Conservation (phyloP, 371 early-diverging fungal species). For the Syncephalastrum sp. region DNA sequence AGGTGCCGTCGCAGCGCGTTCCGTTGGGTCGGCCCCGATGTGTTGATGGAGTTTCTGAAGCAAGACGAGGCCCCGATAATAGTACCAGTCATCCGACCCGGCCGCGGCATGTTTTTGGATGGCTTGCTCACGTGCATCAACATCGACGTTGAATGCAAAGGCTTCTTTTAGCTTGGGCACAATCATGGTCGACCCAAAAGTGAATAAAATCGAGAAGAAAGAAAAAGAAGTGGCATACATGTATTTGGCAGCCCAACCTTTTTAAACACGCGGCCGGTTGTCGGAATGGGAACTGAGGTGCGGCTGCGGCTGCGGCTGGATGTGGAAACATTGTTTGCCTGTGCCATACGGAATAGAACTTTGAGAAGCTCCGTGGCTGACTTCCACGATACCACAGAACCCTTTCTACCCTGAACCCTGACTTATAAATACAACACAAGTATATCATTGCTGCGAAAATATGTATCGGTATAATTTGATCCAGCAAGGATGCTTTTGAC, state of each 20-base stretch:
- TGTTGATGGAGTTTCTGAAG: constrained; percentile 28
- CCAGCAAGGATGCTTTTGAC: too few relatives aligned
- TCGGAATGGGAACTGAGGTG: not conserved
- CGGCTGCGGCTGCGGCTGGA: not conserved
- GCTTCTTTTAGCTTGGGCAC: constrained; percentile 17
- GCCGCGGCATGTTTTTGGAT: constrained; percentile 16
- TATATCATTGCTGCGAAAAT: too few relatives aligned
- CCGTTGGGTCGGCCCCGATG: constrained; percentile 12
- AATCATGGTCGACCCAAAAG: constrained; percentile 4
- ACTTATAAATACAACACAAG: too few relatives aligned
- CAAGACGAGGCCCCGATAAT: constrained; percentile 36
- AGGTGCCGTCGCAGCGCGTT: constrained; percentile 19
- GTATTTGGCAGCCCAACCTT: not conserved
- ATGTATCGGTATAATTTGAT: too few relatives aligned
- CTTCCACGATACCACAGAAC: too few relatives aligned
- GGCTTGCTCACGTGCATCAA: constrained; percentile 13
- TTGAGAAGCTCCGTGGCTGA: too few relatives aligned
- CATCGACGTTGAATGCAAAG: constrained; percentile 18
- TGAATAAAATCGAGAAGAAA: constrained; percentile 4
- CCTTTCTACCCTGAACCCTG: too few relatives aligned
- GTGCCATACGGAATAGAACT: too few relatives aligned
- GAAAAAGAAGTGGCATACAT: not conserved
- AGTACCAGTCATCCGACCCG: constrained; percentile 33
- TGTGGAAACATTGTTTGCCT: constrained; percentile 1
- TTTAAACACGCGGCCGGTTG: too few relatives aligned